Base-by-base conservation (phyloP, 1,284 basidiomycete species). In the Athelia psychrophila region DNA sequence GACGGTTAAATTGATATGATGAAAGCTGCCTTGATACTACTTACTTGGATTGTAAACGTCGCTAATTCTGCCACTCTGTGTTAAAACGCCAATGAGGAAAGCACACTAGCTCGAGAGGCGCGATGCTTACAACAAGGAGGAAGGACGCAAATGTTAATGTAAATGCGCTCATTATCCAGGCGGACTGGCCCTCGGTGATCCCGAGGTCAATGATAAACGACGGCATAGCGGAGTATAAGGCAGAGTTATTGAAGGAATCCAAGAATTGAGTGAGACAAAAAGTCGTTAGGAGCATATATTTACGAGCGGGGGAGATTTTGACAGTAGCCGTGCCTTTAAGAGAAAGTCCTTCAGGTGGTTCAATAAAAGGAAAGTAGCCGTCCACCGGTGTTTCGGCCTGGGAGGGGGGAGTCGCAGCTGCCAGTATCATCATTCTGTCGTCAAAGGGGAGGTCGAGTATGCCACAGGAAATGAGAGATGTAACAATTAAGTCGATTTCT, bases 121-220 rank as follows among this genome's bases (percentile, higher is more conserved):
- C 27, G 27, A 13, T 19, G 62, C 62, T 15, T 55, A 67, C 66
- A 18, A 62, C 48, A 35, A 66, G 61, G 10, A 67, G 58, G 36
- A 73, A 66, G 15, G 70, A 58, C 3, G 72, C 67, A 54, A 70
- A 73, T 1, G 71, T 74, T 24, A 74, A 56, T 50, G 68, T 64
- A 56, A 66, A 73, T 8, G 65, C 68, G 53, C 67, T 65, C 23
- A 70, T 57, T n/a, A 72, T 40, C 71, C 72, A 73, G 42, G 64
- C 65, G 9, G 62, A 54, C 27, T 69, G 58, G 49, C 54, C 59
- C 36, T 59, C 56, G 3, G 53, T 51, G 23, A 68, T 63, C 6
- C 55, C 44, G 9, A 69, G 56, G 23, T 60, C 51, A 1, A 45
- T 36, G 10, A 57, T 54, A n/a, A 69, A 60, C 2, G 57, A 51